Percentiles rank a stretch among this genome's conserved stretches.
These are phyloP conservation scores for Panus rudis DNA, from an alignment of 768 basidiomycete genomes.

Conservation along the genomic window DNA sequence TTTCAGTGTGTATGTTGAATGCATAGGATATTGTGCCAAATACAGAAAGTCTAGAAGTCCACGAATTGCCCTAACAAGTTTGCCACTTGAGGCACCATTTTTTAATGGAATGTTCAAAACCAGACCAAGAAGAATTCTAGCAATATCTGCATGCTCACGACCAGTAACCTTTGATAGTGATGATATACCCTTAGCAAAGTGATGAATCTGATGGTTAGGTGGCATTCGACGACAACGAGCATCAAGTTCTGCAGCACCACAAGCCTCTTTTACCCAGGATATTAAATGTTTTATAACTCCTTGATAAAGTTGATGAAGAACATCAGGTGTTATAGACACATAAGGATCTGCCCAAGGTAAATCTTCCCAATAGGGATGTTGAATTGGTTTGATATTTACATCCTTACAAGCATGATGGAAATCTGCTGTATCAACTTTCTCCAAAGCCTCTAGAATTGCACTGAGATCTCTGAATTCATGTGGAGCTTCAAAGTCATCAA, in stretches of 20 bases:
- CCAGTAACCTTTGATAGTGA: constrained; percentile 15
- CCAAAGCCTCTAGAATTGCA: constrained; percentile 7
- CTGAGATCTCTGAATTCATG: constrained; percentile 4
- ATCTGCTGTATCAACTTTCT: not conserved
- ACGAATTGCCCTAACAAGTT: constrained; percentile 19
- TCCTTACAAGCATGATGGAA: constrained; percentile 8
- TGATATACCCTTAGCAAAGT: constrained; percentile 18
- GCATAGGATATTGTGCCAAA: constrained; percentile 27
- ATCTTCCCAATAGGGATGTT: constrained; percentile 19
- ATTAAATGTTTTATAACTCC: constrained; percentile 23
- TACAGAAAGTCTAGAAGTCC: constrained; percentile 31
- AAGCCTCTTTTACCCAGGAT: constrained; percentile 15
- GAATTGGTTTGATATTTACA: constrained; percentile 15
- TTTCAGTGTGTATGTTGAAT: constrained; percentile 22
- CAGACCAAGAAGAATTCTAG: constrained; percentile 24
- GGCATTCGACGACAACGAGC: constrained; percentile 14
- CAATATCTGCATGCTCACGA: constrained; percentile 18
- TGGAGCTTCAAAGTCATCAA: constrained; percentile 5
- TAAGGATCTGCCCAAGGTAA: constrained; percentile 20
- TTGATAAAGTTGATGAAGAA: constrained; percentile 25
- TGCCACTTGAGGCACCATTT: constrained; percentile 2
- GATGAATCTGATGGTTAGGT: constrained; percentile 15
- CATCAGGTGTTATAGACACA: constrained; percentile 19
- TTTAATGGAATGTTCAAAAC: constrained; percentile 20
- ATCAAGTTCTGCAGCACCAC: constrained; percentile 11